phyloP scores from a whole-genome alignment of 331 rosid genomes.

The Spiraea crenata region DNA sequence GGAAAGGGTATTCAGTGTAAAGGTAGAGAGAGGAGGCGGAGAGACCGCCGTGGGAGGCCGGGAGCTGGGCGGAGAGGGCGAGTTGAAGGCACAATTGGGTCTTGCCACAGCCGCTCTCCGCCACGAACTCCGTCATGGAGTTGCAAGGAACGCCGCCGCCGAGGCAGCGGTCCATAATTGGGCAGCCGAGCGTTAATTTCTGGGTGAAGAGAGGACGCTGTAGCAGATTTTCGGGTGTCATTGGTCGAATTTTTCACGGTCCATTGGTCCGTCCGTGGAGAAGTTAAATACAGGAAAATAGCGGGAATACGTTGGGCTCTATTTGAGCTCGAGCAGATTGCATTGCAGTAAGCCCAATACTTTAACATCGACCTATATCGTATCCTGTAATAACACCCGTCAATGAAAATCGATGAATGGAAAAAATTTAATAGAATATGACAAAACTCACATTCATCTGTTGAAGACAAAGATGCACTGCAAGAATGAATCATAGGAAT shows the following conservation, averaged over 20 bases:
- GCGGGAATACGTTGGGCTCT: too few species aligned
- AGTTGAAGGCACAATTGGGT: slow-evolving; percentile 90
- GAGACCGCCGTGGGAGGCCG: slow-evolving; percentile 69
- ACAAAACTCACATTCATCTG: too few species aligned
- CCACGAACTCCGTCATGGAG: slow-evolving; percentile 69
- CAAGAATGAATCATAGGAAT: too few species aligned
- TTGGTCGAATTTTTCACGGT: background rate
- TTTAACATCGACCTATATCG: too few species aligned
- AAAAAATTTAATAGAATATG: too few species aligned
- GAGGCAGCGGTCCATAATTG: slow-evolving; percentile 55
- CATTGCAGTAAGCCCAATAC: too few species aligned
- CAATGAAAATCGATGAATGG: too few species aligned
- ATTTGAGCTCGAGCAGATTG: too few species aligned
- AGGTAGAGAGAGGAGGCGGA: slow-evolving; percentile 67
- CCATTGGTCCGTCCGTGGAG: too few species aligned
- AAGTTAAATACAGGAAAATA: too few species aligned
- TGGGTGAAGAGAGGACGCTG: slow-evolving; percentile 25
- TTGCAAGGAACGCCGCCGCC: slow-evolving; percentile 72
- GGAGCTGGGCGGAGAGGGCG: slow-evolving; percentile 69
- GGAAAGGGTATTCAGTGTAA: slow-evolving; percentile 76
- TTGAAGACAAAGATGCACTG: too few species aligned
- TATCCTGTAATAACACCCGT: too few species aligned
- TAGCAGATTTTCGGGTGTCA: slow-evolving; percentile 51
- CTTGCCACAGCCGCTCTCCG: slow-evolving; percentile 74
- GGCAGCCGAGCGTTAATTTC: slow-evolving; percentile 65